Evolutionary conservation across 768 basidiomycete genomes (phyloP), one percentile per base, ranked within the genome.

Genomic region (Mycena kentingensis): DNA sequence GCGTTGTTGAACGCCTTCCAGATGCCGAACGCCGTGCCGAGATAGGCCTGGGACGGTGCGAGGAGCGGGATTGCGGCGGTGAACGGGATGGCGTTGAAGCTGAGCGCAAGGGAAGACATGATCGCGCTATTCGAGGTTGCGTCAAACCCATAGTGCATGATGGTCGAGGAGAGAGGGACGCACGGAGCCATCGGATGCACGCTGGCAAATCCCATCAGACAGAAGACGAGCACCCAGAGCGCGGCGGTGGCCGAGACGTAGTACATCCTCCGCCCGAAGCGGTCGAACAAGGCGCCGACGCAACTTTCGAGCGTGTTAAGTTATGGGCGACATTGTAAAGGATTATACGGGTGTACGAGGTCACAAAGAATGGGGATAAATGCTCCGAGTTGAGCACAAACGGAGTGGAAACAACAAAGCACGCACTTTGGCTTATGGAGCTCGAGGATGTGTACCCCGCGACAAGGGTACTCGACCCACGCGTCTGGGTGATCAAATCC

Each of bases 41-140:
- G 45, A 29, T 52, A 46, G 21, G 22, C 18, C 31, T 52, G 51
- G 5, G 31, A 45, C 16, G 51, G 51, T 3, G 34, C 51, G 11
- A 46, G 26, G 2, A 52, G 43, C 4, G 51, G 51, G 27, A 52
- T 52, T 3, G 51, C 42, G 10, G 43, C 51, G 35, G 46, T 52
- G 43, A 52, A 52, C 4, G 51, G 51, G 25, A 52, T 52, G 10
- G 43, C 51, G 41, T 45, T 52, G 35, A 52, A 52, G 36, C 51
- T 52, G 16, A 52, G 35, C 5, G 51, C 51, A 37, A 52, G 34
- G 2, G 51, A 52, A 25, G 19, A 26, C 19, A 52, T 32, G 26
- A 52, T 52, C 13, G 43, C 19, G 27, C 43, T 52, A 34, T 18
- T 42, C 26, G n/a, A 46, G 21, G 31, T 32, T 7, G 32, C 2